Evolutionary conservation across 768 basidiomycete species (phyloP).

Genomic region (Mycena crocata): DNA sequence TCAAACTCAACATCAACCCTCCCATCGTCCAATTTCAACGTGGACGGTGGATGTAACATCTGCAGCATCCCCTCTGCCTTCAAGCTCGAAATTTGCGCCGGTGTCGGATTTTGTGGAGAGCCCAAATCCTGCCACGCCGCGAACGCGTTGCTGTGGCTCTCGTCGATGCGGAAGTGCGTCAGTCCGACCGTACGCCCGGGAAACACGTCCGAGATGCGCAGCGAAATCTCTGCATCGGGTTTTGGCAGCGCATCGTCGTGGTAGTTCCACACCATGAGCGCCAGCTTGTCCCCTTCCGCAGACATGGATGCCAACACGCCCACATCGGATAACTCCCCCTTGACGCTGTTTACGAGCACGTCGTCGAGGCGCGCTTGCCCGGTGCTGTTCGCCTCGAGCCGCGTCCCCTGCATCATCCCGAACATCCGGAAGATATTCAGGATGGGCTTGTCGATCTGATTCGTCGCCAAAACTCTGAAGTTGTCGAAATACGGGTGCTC

Average conservation of each 20-base stretch:
- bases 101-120: constrained; percentile 28
- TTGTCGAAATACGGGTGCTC: constrained; percentile 32
- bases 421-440: constrained; percentile 33
- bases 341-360: constrained; percentile 28
- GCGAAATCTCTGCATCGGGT: constrained; percentile 29
- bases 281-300: constrained; percentile 25
- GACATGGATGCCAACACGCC: constrained; percentile 30
- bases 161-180: constrained; percentile 32
- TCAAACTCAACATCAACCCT: constrained; percentile 23
- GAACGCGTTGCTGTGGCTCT: constrained; percentile 30
- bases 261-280: constrained; percentile 29
- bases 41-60: constrained; percentile 26
- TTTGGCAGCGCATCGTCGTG: constrained; percentile 32
- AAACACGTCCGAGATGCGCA: constrained; percentile 28
- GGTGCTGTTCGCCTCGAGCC: constrained; percentile 30
- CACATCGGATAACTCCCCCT: constrained; percentile 27
- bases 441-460: constrained; percentile 33
- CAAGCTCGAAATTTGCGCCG: constrained; percentile 23
- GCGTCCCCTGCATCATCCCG: constrained; percentile 30
- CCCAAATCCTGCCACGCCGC: constrained; percentile 25
- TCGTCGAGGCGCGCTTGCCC: constrained; percentile 26
- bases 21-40: constrained; percentile 25
- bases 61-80: constrained; percentile 29
- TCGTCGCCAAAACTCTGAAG: constrained; percentile 31
- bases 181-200: constrained; percentile 16